phyloP scores from a whole-genome alignment of 169 alveolate species.

The Plasmodium vinckei region DNA sequence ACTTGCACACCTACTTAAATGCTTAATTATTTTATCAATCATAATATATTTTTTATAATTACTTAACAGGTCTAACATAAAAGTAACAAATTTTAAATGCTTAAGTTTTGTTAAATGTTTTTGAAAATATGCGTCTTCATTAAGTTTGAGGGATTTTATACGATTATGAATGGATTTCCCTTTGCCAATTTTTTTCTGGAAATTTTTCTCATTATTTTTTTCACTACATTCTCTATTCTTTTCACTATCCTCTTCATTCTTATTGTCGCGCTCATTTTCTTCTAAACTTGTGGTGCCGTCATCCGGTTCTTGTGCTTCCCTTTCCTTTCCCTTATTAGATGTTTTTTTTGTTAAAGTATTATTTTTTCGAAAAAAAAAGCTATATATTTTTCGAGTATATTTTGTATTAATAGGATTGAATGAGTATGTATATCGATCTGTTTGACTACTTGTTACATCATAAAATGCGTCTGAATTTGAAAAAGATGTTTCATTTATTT shows the following conservation, averaged over 20 bases:
- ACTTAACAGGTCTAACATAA: not conserved
- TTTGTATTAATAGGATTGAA: too few relatives aligned
- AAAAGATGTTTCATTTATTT: too few relatives aligned
- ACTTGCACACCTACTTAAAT: not conserved
- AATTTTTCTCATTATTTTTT: not conserved
- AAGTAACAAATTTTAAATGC: not conserved
- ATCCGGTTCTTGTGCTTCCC: not conserved
- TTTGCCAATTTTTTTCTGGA: not conserved
- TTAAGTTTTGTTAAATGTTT: conserved; percentile 2
- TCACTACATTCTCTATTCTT: too few relatives aligned
- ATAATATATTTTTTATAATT: conserved; percentile 3
- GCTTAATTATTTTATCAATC: not conserved
- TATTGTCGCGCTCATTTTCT: not conserved
- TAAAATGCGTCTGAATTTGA: too few relatives aligned
- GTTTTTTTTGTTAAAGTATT: too few relatives aligned
- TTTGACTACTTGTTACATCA: too few relatives aligned
- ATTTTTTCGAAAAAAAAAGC: too few relatives aligned
- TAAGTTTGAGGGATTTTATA: not conserved
- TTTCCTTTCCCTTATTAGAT: too few relatives aligned
- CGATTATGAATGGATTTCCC: not conserved
- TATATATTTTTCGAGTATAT: too few relatives aligned
- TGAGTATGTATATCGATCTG: too few relatives aligned
- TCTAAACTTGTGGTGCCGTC: too few relatives aligned
- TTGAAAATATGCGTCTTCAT: not conserved
- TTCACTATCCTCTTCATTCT: not conserved